Evolutionary conservation across 169 alveolate species (phyloP).

Genomic region (Eimeria tenella): DNA sequence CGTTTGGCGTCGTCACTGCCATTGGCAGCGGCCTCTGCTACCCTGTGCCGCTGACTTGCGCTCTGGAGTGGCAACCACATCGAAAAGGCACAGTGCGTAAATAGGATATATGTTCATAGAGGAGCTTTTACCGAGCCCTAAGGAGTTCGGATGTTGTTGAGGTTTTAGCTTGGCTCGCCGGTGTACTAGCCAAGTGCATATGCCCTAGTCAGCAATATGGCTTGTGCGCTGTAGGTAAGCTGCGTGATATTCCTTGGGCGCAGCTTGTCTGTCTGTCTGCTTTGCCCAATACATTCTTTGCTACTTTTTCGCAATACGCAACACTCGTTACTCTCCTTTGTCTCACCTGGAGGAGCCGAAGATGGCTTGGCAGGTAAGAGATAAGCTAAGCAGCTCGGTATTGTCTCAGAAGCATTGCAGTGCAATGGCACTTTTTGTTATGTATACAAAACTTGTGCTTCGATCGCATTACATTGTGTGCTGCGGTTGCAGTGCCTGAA

Average conservation of each 20-base stretch:
- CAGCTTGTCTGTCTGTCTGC: conserved; percentile 71
- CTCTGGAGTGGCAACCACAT: conserved; percentile 76
- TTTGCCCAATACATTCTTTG: conserved; percentile 77
- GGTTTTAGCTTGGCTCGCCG: too few species aligned
- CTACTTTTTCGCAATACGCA: conserved; percentile 64
- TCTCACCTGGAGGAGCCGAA: conserved; percentile 26
- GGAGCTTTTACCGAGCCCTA: neutral
- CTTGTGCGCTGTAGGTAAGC: conserved; percentile 60
- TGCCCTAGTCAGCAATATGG: neutral
- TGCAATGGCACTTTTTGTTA: too few species aligned
- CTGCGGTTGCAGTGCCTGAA: conserved; percentile 60
- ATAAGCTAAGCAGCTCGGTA: neutral
- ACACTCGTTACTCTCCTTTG: conserved; percentile 36
- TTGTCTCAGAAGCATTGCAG: too few species aligned
- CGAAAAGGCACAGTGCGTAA: conserved; percentile 43
- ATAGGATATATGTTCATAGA: neutral
- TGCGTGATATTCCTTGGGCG: conserved; percentile 78
- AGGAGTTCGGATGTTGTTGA: too few species aligned
- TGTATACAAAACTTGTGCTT: too few species aligned
- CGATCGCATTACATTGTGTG: neutral
- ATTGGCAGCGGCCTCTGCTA: conserved; percentile 79
- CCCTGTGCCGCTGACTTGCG: conserved; percentile 76
- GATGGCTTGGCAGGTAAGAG: conserved; percentile 31
- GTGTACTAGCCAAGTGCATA: neutral
- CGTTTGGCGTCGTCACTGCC: conserved; percentile 78